phyloP scores from a whole-genome alignment of 2,329 filamentous ascomycete species.

The Diaporthe citrichinensis region DNA sequence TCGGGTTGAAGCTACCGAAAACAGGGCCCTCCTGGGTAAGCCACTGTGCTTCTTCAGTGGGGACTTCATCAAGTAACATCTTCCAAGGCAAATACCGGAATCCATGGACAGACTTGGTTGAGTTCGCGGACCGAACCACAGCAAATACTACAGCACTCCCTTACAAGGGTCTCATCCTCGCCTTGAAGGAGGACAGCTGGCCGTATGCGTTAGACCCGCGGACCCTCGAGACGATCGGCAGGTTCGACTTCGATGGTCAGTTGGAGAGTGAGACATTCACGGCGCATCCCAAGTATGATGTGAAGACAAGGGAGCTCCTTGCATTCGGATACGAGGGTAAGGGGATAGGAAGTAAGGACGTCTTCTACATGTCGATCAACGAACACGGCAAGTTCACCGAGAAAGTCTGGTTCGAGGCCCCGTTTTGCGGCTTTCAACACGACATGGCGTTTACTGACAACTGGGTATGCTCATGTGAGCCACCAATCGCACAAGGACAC shows the following conservation, averaged over 20 bases:
- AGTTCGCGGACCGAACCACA: neutral
- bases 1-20: neutral
- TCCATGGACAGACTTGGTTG: constrained; percentile 13
- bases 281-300: constrained; percentile 10
- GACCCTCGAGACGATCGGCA: constrained; percentile 3
- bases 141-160: constrained; percentile 5
- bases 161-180: neutral
- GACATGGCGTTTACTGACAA: neutral
- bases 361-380: constrained; percentile 6
- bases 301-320: constrained; percentile 3
- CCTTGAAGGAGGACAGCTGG: constrained; percentile 2
- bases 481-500: no score
- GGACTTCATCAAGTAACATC: neutral
- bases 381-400: constrained; percentile 9
- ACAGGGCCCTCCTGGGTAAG: neutral
- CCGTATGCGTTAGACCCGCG: constrained; percentile 7
- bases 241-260: neutral
- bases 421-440: neutral
- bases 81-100: constrained; percentile 11
- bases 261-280: constrained; percentile 10
- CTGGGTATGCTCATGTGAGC: neutral
- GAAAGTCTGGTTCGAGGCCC: neutral
- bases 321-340: neutral
- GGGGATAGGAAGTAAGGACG: neutral
- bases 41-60: neutral